Evolutionary conservation across 495 filamentous ascomycete genomes (phyloP).

Genomic region (Cenococcum geophilum): DNA sequence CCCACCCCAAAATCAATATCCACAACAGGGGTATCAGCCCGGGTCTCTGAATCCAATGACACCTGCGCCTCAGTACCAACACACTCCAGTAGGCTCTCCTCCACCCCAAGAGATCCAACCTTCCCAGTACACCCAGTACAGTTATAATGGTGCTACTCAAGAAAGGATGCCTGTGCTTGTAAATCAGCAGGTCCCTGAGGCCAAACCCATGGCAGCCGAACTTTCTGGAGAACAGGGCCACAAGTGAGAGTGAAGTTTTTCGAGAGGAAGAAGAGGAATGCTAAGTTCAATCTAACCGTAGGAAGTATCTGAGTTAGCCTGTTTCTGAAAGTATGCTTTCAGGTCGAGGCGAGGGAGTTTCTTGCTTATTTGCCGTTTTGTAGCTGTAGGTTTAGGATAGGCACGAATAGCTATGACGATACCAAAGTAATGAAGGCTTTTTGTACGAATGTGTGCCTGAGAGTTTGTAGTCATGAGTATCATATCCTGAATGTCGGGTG

Average conservation of each 20-base stretch:
- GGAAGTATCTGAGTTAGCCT: too few relatives aligned
- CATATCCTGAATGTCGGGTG: too few relatives aligned
- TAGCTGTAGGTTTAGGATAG: too few relatives aligned
- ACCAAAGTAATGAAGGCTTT: too few relatives aligned
- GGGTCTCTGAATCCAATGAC: not conserved
- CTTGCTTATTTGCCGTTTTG: too few relatives aligned
- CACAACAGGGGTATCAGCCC: conserved; percentile 9
- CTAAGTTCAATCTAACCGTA: too few relatives aligned
- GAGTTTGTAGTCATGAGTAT: too few relatives aligned
- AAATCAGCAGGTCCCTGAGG: not conserved
- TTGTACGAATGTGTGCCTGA: too few relatives aligned
- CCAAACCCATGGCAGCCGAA: not conserved
- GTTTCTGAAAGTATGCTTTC: too few relatives aligned
- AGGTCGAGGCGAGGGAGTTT: too few relatives aligned
- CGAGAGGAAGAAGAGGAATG: too few relatives aligned
- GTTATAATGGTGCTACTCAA: not conserved
- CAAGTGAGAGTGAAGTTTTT: not conserved
- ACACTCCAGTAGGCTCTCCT: conserved; percentile 2
- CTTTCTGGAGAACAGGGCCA: not conserved
- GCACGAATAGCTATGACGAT: too few relatives aligned
- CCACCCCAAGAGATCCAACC: not conserved
- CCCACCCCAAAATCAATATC: conserved; percentile 14
- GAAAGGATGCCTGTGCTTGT: not conserved
- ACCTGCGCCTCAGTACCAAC: conserved; percentile 20
- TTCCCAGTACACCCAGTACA: not conserved